phyloP scores from a whole-genome alignment of 345 rosid genomes.

The Acer negundo region DNA sequence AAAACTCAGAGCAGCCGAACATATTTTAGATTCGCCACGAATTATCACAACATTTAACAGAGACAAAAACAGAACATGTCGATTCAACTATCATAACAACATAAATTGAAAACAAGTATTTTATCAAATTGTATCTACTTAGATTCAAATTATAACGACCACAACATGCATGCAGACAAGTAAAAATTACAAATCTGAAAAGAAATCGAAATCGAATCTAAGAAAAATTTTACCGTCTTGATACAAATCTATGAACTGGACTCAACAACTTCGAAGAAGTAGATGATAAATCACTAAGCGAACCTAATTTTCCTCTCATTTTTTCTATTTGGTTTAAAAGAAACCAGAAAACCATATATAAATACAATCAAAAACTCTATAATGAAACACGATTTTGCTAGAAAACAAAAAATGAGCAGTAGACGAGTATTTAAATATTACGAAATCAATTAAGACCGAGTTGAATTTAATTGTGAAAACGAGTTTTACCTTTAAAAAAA shows the following conservation, averaged over 20 bases:
- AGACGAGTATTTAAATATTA: too few species aligned
- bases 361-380: too few species aligned
- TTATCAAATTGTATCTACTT: neutral
- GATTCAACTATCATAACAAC: neutral
- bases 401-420: too few species aligned
- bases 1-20: too few species aligned
- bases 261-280: neutral
- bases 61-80: neutral
- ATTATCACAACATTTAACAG: neutral
- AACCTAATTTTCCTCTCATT: neutral
- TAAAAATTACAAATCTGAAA: neutral
- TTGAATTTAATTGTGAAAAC: neutral
- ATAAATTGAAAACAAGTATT: neutral
- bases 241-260: neutral
- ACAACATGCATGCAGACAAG: neutral
- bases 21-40: neutral
- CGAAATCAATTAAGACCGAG: neutral
- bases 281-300: neutral
- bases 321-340: neutral
- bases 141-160: neutral
- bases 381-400: too few species aligned
- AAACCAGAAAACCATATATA: neutral
- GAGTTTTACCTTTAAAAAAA: neutral
- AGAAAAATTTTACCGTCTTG: conserved; percentile 5
- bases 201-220: neutral